Evolutionary conservation across 2,329 filamentous ascomycete genomes (phyloP).

Genomic region (Cladophialophora carrionii): DNA sequence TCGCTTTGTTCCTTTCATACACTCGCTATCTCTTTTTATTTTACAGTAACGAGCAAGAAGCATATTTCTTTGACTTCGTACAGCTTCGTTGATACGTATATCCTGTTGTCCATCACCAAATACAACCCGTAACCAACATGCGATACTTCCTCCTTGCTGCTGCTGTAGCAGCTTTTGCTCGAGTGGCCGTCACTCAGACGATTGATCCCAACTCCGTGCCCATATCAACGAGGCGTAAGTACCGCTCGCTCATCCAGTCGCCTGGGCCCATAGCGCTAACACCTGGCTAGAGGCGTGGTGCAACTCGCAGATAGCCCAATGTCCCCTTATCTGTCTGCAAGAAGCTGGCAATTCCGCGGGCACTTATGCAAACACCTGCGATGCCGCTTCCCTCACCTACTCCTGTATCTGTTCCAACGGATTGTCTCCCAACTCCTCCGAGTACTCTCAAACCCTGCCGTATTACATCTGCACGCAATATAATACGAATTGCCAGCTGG

Average conservation of each 20-base stretch:
- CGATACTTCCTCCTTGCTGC: conserved; percentile 38
- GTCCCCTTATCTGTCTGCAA: conserved; percentile 53
- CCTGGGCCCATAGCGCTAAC: not conserved
- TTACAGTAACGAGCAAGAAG: not conserved
- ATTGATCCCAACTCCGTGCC: conserved; percentile 47
- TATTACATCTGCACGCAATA: conserved; percentile 64
- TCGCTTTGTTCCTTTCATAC: conserved; percentile 1
- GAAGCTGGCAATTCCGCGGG: conserved; percentile 43
- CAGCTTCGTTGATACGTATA: not conserved
- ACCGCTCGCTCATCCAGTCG: not conserved
- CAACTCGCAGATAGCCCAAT: conserved; percentile 47
- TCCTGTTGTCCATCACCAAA: not conserved
- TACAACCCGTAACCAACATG: conserved; percentile 19
- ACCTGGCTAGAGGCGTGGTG: conserved; percentile 49
- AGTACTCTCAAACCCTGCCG: conserved; percentile 66
- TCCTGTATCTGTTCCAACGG: conserved; percentile 60
- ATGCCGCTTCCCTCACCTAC: conserved; percentile 56
- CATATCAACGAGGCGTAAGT: conserved; percentile 45
- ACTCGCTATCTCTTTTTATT: conserved; percentile 5
- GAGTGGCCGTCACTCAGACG: conserved; percentile 44
- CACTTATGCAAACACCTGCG: conserved; percentile 47
- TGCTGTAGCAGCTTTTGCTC: conserved; percentile 43
- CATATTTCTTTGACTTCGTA: conserved; percentile 1
- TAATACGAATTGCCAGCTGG: conserved; percentile 59
- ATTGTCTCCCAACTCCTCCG: conserved; percentile 60